Percentiles rank a stretch among this genome's conserved stretches.
These are phyloP conservation scores for Colletotrichum gigasporum DNA, from an alignment of 2,329 filamentous ascomycete genomes.

Conservation along the genomic window DNA sequence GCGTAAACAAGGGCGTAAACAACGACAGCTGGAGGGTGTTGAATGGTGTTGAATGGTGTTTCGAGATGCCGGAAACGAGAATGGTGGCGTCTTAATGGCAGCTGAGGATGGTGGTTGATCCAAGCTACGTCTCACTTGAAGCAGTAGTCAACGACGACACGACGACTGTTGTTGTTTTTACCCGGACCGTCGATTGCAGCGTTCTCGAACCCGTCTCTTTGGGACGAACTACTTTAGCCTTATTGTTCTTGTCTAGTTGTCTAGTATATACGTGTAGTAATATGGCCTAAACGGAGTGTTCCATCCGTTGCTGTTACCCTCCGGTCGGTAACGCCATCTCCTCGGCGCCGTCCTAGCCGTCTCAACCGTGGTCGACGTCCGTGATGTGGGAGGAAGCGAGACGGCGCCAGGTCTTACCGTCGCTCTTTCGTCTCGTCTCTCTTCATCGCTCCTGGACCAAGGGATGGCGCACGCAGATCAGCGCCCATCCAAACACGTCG, in stretches of 20 bases:
- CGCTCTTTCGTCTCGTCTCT: too few relatives aligned
- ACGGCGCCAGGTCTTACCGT: neutral
- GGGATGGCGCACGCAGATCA: neutral
- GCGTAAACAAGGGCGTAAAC: too few relatives aligned
- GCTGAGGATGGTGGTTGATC: neutral
- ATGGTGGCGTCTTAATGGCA: neutral
- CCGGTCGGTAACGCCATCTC: too few relatives aligned
- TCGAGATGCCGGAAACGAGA: neutral
- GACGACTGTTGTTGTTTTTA: too few relatives aligned
- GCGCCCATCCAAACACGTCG: neutral
- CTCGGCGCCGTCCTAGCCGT: neutral
- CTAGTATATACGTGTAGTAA: too few relatives aligned
- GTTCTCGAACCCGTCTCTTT: neutral
- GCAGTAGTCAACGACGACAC: too few relatives aligned
- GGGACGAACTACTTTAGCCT: neutral
- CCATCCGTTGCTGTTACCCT: neutral
- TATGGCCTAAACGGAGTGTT: neutral
- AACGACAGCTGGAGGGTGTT: neutral
- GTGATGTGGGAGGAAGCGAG: conserved; percentile 2
- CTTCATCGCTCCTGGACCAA: too few relatives aligned
- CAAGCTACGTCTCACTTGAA: neutral
- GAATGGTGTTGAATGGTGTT: too few relatives aligned
- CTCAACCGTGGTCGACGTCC: neutral
- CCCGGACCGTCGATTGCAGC: too few relatives aligned
- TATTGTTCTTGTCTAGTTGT: too few relatives aligned